Evolutionary conservation across 352 stramenopile species (phyloP).

Genomic region (Phytophthora chlamydospora): DNA sequence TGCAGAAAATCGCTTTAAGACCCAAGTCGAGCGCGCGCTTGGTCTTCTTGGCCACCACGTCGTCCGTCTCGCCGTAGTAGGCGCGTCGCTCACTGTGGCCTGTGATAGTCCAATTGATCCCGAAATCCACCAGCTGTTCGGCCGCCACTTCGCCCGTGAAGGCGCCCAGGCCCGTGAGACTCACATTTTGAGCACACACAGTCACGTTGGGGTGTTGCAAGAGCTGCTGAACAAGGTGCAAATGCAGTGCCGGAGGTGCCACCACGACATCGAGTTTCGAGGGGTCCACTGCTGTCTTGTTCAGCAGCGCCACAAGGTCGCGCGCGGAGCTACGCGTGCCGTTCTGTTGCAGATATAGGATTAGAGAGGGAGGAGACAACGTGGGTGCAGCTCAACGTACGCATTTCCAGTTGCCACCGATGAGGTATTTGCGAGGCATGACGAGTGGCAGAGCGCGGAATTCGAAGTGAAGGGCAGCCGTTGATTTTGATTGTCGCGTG

Average conservation of each 20-base stretch:
- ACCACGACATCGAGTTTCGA: conserved; percentile 81
- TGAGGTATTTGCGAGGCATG: conserved; percentile 85
- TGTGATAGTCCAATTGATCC: conserved; percentile 82
- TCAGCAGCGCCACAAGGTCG: conserved; percentile 88
- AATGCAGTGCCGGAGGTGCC: conserved; percentile 76
- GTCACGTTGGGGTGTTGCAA: conserved; percentile 61
- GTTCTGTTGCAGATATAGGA: conserved; percentile 41
- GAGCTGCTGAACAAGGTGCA: conserved; percentile 54
- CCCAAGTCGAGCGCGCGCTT: conserved; percentile 90
- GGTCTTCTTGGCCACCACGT: conserved; percentile 95
- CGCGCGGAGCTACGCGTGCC: conserved; percentile 85
- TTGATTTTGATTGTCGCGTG: not conserved
- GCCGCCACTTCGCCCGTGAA: conserved; percentile 94
- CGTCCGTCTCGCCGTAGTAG: conserved; percentile 93
- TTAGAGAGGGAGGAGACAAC: not conserved
- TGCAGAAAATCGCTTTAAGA: conserved; percentile 96
- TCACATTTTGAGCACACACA: conserved; percentile 85
- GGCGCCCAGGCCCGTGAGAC: conserved; percentile 85
- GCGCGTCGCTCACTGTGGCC: conserved; percentile 94
- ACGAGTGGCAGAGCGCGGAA: not conserved
- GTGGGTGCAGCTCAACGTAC: conserved; percentile 51
- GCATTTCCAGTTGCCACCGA: conserved; percentile 95
- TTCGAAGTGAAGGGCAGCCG: not conserved
- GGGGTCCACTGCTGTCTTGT: conserved; percentile 65
- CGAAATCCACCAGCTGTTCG: conserved; percentile 90